These are phyloP conservation scores for Mycosarcoma mackinlayi DNA, from an alignment of 1,284 basidiomycete species.

Conservation along the genomic window DNA sequence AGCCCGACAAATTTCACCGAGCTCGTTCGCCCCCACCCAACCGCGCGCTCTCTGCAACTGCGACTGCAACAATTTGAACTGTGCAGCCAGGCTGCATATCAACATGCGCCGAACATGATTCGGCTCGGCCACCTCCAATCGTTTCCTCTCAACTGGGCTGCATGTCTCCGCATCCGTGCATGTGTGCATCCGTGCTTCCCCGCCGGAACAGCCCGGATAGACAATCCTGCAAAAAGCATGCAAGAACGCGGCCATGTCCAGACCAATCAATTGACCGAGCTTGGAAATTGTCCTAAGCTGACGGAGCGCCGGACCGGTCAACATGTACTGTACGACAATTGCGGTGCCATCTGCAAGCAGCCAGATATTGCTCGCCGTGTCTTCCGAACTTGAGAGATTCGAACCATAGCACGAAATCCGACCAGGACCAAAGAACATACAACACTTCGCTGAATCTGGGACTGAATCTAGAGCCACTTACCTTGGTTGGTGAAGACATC, in stretches of 20 bases:
- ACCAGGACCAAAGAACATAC: neutral
- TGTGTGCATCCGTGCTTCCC: slow-evolving; percentile 7
- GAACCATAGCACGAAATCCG: neutral
- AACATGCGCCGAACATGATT: slow-evolving; percentile 1
- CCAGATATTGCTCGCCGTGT: no score
- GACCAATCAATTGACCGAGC: slow-evolving; percentile 12
- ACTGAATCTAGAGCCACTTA: slow-evolving; percentile 29
- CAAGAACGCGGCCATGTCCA: neutral
- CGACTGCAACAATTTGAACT: no score
- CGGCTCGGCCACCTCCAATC: slow-evolving; percentile 14
- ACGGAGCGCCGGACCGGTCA: slow-evolving; percentile 20
- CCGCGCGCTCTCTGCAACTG: no score
- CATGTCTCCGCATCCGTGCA: slow-evolving; percentile 11
- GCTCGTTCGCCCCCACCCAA: neutral
- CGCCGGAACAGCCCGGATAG: slow-evolving; percentile 28
- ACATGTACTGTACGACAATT: neutral
- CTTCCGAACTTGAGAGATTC: slow-evolving; percentile 2
- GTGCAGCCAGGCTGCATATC: slow-evolving; percentile 3
- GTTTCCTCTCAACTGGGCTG: slow-evolving; percentile 1
- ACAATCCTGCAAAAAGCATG: neutral
- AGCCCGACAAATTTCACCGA: no score
- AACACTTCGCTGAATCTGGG: neutral
- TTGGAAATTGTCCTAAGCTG: neutral
- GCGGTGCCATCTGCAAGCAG: no score
- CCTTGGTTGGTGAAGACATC: slow-evolving; percentile 64